Base-by-base conservation (phyloP, 805 yeast species). In the Candida verbasci region DNA sequence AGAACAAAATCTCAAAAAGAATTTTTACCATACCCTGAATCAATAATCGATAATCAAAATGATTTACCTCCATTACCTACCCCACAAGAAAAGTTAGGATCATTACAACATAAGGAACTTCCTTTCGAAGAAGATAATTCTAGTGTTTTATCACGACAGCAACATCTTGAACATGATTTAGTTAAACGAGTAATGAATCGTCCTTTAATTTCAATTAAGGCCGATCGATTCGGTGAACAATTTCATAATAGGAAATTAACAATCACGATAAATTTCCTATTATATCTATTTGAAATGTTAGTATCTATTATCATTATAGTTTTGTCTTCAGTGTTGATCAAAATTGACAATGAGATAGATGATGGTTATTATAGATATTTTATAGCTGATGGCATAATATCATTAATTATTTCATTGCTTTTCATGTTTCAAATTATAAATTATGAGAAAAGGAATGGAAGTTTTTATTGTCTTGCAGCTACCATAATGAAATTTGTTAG, bases 371-470 rank as follows among this genome's bases (percentile, higher is more conserved):
- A 66, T 50, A 35, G 55, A 23, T 68, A 56, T 40, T 57, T 67
- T 41, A 58, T 68, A 23, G 66, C 69, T 1, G 58, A 57, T 37
- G 56, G 62, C 3, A 46, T 56, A 4, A 47, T 67, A 25, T 52
- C 67, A 9, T 44, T 64, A 4, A 48, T 53, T 3, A 55, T 62
- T 9, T 55, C 70, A 2, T 33, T 66, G 2, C 42, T 64, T 22
- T 65, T 68, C 41, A 49, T 68, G 18, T 50, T 58, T 14, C 56
- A 54, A n/a, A 40, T 62, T n/a, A 53, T 68, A 35, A 58, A 58
- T 36, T 67, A 60, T 38, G 72, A 65, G 35, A 55, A 46, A 35
- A 44, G 68, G 36, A 64, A 64, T 38, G 72, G 72, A 2, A 58
- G 65, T 20, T 62, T 66, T 35, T 67, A 65, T 38, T 63, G 70